These are phyloP conservation scores for Cucurbita maxima DNA, from an alignment of 306 rosid species.

Conservation along the genomic window DNA sequence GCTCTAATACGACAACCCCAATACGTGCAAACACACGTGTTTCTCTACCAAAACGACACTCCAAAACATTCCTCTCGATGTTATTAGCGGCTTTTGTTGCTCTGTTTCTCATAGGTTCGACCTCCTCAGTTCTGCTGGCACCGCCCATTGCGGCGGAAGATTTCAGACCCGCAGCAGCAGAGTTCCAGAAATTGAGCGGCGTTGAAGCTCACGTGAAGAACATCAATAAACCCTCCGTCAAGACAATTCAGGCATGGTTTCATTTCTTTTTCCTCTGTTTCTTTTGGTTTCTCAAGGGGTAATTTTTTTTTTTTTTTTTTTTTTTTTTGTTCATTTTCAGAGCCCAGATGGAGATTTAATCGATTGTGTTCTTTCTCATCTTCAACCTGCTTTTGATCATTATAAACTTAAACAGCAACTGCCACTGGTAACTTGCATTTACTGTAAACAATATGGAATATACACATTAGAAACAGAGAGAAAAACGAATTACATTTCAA, in stretches of 20 bases:
- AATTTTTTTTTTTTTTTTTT: conserved; percentile 1
- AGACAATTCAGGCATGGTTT: conserved; percentile 57
- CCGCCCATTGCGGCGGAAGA: conserved; percentile 16
- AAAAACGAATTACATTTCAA: neutral
- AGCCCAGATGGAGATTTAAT: conserved; percentile 92
- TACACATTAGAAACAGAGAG: neutral
- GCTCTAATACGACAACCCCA: conserved; percentile 46
- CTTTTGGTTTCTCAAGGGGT: neutral
- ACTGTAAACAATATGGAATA: neutral
- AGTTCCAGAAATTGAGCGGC: conserved; percentile 27
- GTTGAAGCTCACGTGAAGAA: conserved; percentile 36
- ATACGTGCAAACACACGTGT: conserved; percentile 32
- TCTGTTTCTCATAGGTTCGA: neutral
- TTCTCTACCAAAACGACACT: conserved; percentile 9
- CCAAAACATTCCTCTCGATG: conserved; percentile 27
- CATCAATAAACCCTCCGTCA: conserved; percentile 74
- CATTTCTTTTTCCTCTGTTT: neutral
- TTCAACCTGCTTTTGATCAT: conserved; percentile 92
- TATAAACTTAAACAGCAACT: conserved; percentile 50
- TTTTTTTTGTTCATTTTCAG: conserved; percentile 26
- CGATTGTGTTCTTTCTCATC: conserved; percentile 72
- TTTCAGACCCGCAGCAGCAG: conserved; percentile 21
- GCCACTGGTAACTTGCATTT: conserved; percentile 22
- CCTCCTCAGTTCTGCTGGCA: neutral
- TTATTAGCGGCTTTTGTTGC: conserved; percentile 1